Conservation (phyloP, 768 basidiomycete genomes). For the Royoungia palumana region DNA sequence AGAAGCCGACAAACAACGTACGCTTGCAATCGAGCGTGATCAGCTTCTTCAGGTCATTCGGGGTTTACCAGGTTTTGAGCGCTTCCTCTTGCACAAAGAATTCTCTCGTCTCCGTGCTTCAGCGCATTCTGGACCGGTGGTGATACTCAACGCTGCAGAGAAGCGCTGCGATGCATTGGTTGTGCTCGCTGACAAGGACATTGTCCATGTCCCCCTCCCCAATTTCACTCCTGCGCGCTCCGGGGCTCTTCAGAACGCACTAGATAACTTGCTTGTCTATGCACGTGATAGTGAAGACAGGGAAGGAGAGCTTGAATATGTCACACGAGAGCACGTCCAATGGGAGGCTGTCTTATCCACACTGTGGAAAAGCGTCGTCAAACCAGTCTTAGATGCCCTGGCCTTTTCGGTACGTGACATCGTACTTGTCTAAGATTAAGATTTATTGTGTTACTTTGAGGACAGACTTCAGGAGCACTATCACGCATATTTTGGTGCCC, state of each 20-base stretch:
- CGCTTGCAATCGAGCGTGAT: background rate
- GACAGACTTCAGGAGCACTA: background rate
- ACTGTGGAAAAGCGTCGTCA: background rate
- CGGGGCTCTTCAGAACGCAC: background rate
- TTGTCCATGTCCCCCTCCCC: background rate
- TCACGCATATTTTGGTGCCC: slow-evolving; percentile 1
- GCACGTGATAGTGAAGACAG: background rate
- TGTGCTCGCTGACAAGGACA: background rate
- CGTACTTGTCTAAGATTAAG: too few relatives aligned
- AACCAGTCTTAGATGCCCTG: background rate
- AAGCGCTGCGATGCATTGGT: slow-evolving; percentile 1
- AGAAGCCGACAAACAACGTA: background rate
- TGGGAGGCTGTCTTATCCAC: background rate
- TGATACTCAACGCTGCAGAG: background rate
- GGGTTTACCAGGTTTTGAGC: background rate
- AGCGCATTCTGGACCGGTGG: background rate
- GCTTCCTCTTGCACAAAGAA: background rate
- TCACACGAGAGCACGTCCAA: too few relatives aligned
- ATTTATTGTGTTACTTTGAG: background rate
- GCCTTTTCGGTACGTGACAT: background rate
- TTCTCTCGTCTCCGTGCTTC: background rate
- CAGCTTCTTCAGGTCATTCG: background rate
- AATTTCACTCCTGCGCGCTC: background rate
- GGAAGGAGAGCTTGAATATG: background rate
- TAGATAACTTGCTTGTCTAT: background rate